Evolutionary conservation across 768 basidiomycete genomes (phyloP), one percentile per base, ranked within the genome.

Genomic region (Dentipellis sp.): DNA sequence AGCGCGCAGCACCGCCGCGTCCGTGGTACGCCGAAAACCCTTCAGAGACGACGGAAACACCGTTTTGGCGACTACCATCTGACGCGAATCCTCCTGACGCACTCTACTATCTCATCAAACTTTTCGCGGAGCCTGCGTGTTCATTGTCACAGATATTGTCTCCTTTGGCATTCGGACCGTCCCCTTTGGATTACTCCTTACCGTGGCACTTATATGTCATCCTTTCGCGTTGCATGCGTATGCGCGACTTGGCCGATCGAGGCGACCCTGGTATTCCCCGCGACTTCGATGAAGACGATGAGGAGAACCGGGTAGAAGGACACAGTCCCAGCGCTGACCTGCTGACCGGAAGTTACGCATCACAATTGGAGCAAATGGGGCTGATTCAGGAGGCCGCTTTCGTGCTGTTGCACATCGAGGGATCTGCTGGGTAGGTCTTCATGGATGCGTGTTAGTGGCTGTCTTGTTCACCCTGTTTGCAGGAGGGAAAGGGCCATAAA

Each of bases 141-240:
- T 88, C 80, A 45, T 78, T 81, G 53, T 94, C 79, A 53, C 83
- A 76, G 38, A 76, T 84, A 3, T 80, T 94, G 9, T 71, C 78
- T 10, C 87, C 94, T 0, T 72, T 84, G 8, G 89, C 89, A 21
- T 91, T 88, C 61, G 79, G 83, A 1, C 71, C 87, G 2, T 86
- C 83, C 6, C 86, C 86, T 0, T 69, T 82, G n/a, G 93, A 94
- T 67, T 85, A 82, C 66, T 82, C 91, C 19, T 72, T 97, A 55
- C 78, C 89, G 7, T 99, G 95, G 95, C 93, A 97, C 70, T 65
- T 97, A 36, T 97, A 95, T 68, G 80, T 93, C 54, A 74, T 98
- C 36, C 73, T 98, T 49, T 88, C 93, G 14, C 79, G 87, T 22
- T 88, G 86, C 58, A 83, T 97, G 72, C 77, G 86, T 23, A 71